These are phyloP conservation scores for Penicillium expansum DNA, from an alignment of 2,329 filamentous ascomycete genomes.

Conservation along the genomic window DNA sequence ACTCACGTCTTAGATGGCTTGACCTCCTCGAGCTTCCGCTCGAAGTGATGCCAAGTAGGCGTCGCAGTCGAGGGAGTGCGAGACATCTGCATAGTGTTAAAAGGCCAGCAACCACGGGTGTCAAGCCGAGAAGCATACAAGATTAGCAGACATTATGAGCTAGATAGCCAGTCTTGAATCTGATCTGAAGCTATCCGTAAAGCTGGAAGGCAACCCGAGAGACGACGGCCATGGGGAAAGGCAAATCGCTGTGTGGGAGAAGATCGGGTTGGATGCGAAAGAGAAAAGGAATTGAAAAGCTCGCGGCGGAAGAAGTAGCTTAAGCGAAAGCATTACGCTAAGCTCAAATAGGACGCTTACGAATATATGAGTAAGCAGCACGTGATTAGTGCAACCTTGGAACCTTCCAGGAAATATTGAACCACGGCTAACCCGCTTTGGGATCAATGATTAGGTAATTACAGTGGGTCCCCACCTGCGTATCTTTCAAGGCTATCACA, in stretches of 20 bases:
- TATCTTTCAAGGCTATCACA: neutral
- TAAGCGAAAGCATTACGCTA: slow-evolving; percentile 29
- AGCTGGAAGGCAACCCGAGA: slow-evolving; percentile 32
- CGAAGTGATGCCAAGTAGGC: slow-evolving; percentile 70
- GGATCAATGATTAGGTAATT: slow-evolving; percentile 2
- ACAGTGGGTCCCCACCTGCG: neutral
- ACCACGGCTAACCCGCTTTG: neutral
- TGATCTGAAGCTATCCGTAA: slow-evolving; percentile 31
- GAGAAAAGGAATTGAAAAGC: slow-evolving; percentile 24
- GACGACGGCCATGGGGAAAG: slow-evolving; percentile 36
- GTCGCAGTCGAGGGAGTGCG: slow-evolving; percentile 69
- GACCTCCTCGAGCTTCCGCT: slow-evolving; percentile 76
- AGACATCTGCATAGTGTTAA: slow-evolving; percentile 57
- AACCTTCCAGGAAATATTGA: neutral
- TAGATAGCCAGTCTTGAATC: slow-evolving; percentile 17
- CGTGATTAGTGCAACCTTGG: neutral
- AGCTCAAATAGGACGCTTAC: slow-evolving; percentile 12
- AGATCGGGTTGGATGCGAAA: slow-evolving; percentile 14
- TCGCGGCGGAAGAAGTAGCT: slow-evolving; percentile 15
- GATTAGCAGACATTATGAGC: slow-evolving; percentile 41
- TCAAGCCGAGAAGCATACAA: slow-evolving; percentile 41
- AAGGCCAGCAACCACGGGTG: slow-evolving; percentile 31
- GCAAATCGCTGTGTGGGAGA: slow-evolving; percentile 24
- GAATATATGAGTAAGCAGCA: neutral
- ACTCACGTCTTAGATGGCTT: slow-evolving; percentile 88